A percentile compares a stretch with the other conserved stretches of the same genome.
phyloP scores from a whole-genome alignment of 2,329 filamentous ascomycete species.

The Metarhizium robertsii region DNA sequence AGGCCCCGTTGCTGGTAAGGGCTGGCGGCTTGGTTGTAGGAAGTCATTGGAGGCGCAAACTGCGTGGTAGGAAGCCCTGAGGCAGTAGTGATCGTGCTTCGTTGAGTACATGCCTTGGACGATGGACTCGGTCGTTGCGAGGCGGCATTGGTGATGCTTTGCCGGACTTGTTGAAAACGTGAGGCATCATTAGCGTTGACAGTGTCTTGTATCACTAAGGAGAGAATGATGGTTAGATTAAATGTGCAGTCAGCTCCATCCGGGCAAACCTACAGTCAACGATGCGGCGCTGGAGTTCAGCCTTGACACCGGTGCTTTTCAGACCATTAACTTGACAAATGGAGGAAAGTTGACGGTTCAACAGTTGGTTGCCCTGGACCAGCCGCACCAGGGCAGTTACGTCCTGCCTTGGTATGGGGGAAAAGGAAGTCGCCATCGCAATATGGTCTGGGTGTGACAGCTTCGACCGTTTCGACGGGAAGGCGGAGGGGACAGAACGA shows the following conservation, averaged over 20 bases:
- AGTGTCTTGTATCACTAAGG: constrained; percentile 32
- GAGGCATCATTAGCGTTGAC: constrained; percentile 26
- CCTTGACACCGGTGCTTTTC: constrained; percentile 76
- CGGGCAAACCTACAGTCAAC: constrained; percentile 57
- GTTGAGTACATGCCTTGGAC: constrained; percentile 9
- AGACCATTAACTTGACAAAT: constrained; percentile 70
- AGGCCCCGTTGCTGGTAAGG: constrained; percentile 8
- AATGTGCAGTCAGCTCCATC: not conserved
- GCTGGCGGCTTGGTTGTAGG: constrained; percentile 8
- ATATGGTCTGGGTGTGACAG: not conserved
- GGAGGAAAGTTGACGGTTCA: constrained; percentile 59
- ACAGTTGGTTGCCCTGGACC: constrained; percentile 33
- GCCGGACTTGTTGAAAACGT: constrained; percentile 33
- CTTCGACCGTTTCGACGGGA: not conserved
- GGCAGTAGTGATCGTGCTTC: not conserved
- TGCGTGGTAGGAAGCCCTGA: not conserved
- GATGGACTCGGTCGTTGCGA: constrained; percentile 19
- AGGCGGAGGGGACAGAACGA: not conserved
- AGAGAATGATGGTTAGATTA: constrained; percentile 5
- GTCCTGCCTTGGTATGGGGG: constrained; percentile 28
- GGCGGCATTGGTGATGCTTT: constrained; percentile 29
- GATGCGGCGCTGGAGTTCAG: constrained; percentile 69
- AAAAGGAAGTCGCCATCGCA: constrained; percentile 17
- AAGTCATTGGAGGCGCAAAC: constrained; percentile 12
- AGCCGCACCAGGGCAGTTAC: constrained; percentile 34